phyloP scores from a whole-genome alignment of 768 basidiomycete genomes.

The Lactifluus volemus region DNA sequence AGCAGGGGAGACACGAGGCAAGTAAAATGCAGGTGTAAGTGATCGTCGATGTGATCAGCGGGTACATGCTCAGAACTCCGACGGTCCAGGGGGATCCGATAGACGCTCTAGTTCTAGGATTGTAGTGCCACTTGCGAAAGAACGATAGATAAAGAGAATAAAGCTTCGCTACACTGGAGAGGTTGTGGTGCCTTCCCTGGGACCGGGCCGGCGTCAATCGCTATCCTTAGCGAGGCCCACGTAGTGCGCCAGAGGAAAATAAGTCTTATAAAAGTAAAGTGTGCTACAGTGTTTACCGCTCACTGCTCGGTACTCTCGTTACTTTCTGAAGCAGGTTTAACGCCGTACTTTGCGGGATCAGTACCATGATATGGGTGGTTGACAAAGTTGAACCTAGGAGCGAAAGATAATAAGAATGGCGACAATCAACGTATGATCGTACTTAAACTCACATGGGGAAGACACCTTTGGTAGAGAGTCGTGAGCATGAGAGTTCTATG shows the following conservation, averaged over 20 bases:
- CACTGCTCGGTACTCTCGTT: constrained; percentile 20
- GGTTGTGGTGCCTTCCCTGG: background rate
- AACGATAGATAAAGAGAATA: background rate
- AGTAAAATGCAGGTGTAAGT: background rate
- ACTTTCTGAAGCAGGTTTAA: constrained; percentile 21
- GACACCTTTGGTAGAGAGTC: constrained; percentile 34
- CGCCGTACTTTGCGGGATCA: constrained; percentile 68
- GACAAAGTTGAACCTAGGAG: constrained; percentile 83
- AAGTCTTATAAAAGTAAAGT: background rate
- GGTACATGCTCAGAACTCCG: background rate
- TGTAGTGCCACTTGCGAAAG: constrained; percentile 2
- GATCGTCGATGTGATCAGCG: constrained; percentile 8
- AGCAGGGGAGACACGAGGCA: constrained; percentile 1
- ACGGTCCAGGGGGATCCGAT: constrained; percentile 4
- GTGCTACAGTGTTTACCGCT: background rate
- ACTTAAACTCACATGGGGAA: constrained; percentile 60
- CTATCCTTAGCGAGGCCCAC: background rate
- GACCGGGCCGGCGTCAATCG: background rate
- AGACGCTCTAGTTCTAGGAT: background rate
- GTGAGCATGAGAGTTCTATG: background rate
- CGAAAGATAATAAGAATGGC: background rate
- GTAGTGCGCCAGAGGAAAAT: background rate
- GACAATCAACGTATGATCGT: constrained; percentile 2
- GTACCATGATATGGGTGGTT: constrained; percentile 84
- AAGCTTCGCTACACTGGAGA: background rate